Evolutionary conservation across 2,329 filamentous ascomycete species (phyloP), one percentile per base, ranked within the genome.

Genomic region (Colletotrichum simmondsii): DNA sequence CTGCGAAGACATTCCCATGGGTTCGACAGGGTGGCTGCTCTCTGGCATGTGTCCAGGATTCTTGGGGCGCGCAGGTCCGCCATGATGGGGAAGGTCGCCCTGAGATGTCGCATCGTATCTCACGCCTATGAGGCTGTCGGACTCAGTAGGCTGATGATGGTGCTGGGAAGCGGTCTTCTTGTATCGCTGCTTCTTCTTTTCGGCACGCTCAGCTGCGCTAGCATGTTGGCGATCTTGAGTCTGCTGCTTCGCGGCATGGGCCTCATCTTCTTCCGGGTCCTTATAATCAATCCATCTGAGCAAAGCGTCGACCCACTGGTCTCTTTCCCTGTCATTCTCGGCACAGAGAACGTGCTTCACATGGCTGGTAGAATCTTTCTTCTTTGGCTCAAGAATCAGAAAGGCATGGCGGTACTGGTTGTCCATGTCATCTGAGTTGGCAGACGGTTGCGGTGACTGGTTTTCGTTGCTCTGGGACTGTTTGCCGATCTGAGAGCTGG

Each of bases 381-480:
- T 95, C 86, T 99, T 99, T 1, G 96, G 96, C 80, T 99, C 97
- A 65, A 98, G 82, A 66, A 99, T 94, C 58, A 98, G 86, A 84
- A 99, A 99, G 0, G 97, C 97, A 83, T 99, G 97, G 6, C 97
- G 93, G 80, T 98, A 99, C 81, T 98, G 95, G 79, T 97, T 97
- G 73, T 98, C 97, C 60, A 91, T 85, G 67, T 98, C 95, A 57
- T 97, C 95, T 22, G 90, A 87, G 68, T 78, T 84, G 24, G 83
- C 79, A 1, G 79, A 81, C 4, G 87, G 86, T n/a, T 89, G 88
- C 5, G 92, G 90, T 16, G 93, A 92, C 37, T 90, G 88, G 66
- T 87, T 89, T n/a, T 85, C 87, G 71, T 87, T 85, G 68, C 89
- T 87, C 75, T 92, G 90, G 2, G 94, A 93, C 80, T 98, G 97